These are phyloP conservation scores for Cotoneaster glaucophyllus DNA, from an alignment of 306 rosid genomes.

Conservation along the genomic window DNA sequence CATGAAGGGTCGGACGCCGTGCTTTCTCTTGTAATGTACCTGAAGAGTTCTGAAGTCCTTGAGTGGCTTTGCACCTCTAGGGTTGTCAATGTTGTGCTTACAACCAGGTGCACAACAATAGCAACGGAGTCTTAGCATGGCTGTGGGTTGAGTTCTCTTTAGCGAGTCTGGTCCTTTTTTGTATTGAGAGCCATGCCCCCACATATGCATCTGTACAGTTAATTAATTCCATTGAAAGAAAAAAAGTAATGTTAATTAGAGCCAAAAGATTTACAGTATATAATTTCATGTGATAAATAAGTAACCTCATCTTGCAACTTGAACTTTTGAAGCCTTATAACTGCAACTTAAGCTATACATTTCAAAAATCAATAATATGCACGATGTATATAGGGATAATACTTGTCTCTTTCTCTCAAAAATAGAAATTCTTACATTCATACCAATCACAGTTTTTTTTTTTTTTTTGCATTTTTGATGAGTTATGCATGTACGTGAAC, in stretches of 20 bases:
- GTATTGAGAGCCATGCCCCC: not conserved
- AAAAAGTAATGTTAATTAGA: not conserved
- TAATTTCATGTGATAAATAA: not conserved
- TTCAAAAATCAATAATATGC: not conserved
- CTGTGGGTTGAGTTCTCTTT: not conserved
- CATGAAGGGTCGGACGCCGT: constrained; percentile 74
- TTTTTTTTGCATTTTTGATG: no score
- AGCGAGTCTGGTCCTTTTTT: not conserved
- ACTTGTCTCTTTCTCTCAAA: not conserved
- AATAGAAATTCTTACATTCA: not conserved
- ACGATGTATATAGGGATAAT: no score
- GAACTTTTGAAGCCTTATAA: not conserved
- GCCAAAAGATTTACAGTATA: not conserved
- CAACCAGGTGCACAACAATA: not conserved
- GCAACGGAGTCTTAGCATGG: not conserved
- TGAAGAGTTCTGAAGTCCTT: constrained; percentile 89
- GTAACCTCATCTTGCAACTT: not conserved
- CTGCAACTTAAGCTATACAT: not conserved
- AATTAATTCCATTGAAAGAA: not conserved
- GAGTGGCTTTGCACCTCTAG: constrained; percentile 23
- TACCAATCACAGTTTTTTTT: no score
- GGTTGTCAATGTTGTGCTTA: not conserved
- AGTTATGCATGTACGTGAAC: not conserved
- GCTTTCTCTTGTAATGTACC: constrained; percentile 87
- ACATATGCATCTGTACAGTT: not conserved